Evolutionary conservation across 75 land plant species (phyloP).

Genomic region (Picea sitchensis): DNA sequence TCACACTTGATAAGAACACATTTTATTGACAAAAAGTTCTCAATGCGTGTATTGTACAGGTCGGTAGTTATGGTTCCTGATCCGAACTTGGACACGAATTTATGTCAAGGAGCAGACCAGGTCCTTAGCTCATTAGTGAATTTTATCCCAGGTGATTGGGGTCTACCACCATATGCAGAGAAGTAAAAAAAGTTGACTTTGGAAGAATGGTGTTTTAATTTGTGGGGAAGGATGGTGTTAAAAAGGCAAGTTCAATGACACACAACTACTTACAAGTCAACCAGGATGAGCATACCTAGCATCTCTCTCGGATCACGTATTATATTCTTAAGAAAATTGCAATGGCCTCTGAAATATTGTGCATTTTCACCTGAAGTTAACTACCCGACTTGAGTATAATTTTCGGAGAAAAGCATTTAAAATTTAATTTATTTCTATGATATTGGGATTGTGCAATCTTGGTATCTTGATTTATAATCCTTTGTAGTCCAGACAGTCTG

Average conservation of each 20-base stretch:
- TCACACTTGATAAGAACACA: not conserved
- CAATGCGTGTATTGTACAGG: conserved; percentile 40
- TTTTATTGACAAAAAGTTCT: not conserved
- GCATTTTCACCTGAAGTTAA: not conserved
- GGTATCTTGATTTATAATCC: not conserved
- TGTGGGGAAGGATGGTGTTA: not conserved
- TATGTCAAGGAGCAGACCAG: conserved; percentile 72
- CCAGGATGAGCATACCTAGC: not conserved
- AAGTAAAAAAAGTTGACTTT: not conserved
- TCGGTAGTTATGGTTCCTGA: conserved; percentile 91
- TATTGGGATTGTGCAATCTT: not conserved
- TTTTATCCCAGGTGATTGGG: conserved; percentile 75
- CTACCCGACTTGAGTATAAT: not conserved
- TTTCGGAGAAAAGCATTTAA: not conserved
- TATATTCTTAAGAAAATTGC: not conserved
- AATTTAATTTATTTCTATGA: not conserved
- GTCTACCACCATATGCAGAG: conserved; percentile 57
- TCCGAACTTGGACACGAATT: conserved; percentile 62
- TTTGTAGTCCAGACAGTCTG: not conserved
- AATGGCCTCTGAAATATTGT: not conserved
- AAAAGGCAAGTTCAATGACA: not conserved
- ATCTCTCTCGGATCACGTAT: not conserved
- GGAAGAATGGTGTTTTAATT: not conserved
- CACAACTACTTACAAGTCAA: not conserved
- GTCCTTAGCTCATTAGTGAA: conserved; percentile 62